Evolutionary conservation across 202 grass and related monocot genomes (phyloP), one percentile per base, ranked within the genome.

Genomic region (Digitaria exilis): DNA sequence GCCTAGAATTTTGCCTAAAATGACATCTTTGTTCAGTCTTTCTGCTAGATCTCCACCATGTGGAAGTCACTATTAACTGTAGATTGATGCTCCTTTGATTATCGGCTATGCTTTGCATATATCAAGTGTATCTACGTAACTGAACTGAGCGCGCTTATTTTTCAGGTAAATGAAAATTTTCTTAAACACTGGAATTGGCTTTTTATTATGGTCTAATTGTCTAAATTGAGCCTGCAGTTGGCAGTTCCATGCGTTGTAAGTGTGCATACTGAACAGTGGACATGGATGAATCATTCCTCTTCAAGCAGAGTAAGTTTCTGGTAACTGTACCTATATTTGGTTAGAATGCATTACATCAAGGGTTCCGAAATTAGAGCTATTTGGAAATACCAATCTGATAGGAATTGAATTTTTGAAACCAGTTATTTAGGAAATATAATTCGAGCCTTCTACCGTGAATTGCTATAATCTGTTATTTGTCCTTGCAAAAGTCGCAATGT

Each of bases 271-370:
- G 28, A 32, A 32, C 43, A 26, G 17, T 71, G 68, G 50, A 51
- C 48, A 21, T 72, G 69, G 43, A 43, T 19, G 52, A 71, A 59
- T 32, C 25, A 19, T 81, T 19, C 17, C 39, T 45, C 79, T 59
- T 68, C 52, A 59, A 34, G 42, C 28, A 7, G 67, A 71, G 79
- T 81, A 68, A 71, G 66, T 81, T 81, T 24, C 51, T 81, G 24
- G 37, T 17, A 77, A 22, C 59, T 34, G 59, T 65, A 78, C 16
- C 44, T 72, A 51, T 72, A 72, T 51, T 72, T 51, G 26, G 9
- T 51, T 28, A 51, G 25, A 30, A 32, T 51, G 69, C 69, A 50
- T 71, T 30, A 19, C 26, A 30, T 50, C 28, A 0, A 31, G 57
- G 25, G 25, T 46, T 77, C 10, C 39, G 63, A 29, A 68, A 17